Evolutionary conservation across 2,329 filamentous ascomycete genomes (phyloP), one percentile per base, ranked within the genome.

Genomic region (Westerdykella sp.): DNA sequence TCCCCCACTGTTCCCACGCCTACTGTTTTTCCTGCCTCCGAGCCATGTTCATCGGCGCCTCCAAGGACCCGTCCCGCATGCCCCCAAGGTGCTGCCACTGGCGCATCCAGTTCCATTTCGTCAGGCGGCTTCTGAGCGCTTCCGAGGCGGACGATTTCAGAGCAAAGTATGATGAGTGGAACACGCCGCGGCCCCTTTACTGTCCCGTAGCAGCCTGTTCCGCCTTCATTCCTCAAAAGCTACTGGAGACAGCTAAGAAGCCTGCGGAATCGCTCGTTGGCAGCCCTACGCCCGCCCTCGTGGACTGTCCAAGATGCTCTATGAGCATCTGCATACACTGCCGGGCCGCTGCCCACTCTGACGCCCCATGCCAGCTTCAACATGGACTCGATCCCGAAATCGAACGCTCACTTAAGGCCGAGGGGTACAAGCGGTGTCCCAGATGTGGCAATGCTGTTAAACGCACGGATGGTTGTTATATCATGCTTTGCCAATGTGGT

Each of bases 401-500:
- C 4, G 55, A 56, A n/a, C 45, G 46, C 9, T 40, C 72, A 28
- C 57, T 77, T 2, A 59, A 63, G 38, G 60, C 56, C 34, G 74
- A 68, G 60, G 69, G 71, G 3, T 72, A 74, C 54, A 77, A 75
- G 53, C 62, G 66, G 7, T 78, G 75, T 42, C 74, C 74, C 0
- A 70, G 70, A 42, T 77, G 74, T 46, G 62, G 66, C 1, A 62
- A 69, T n/a, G 74, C 69, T 7, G 57, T 77, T 13, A 66, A 67
- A 47, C 66, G 67, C 41, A 73, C 76, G 68, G 71, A 53, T 45
- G 75, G 74, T 6, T 78, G 74, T 50, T 54, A 56, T 28, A 71
- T 75, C 39, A 70, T 77, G 50, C 56, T 66, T 41, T 77, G 74
- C 44, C 57, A 62, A 12, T 77, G 75, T 42, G 73, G 73, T 11